These are phyloP conservation scores for Fusarium sp. DNA, from an alignment of 2,329 filamentous ascomycete genomes.

Conservation along the genomic window DNA sequence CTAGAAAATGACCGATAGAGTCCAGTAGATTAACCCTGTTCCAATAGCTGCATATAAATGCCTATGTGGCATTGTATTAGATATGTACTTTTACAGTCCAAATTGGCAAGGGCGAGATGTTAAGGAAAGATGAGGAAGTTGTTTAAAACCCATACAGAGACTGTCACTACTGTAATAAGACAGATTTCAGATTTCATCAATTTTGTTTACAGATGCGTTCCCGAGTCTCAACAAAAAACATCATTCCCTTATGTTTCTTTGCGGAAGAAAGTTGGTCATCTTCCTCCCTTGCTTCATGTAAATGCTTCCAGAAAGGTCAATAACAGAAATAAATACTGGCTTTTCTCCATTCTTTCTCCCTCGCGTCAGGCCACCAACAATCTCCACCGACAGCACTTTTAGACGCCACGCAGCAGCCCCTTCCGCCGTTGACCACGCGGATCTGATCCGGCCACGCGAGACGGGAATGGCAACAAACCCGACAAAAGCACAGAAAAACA, in stretches of 20 bases:
- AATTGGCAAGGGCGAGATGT: conserved; percentile 2
- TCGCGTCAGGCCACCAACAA: conserved; percentile 33
- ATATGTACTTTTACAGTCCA: conserved; percentile 1
- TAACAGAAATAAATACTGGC: neutral
- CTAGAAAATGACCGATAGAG: conserved; percentile 16
- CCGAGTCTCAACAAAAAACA: conserved; percentile 23
- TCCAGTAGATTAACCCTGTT: conserved; percentile 14
- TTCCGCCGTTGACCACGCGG: conserved; percentile 29
- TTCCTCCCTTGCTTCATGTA: conserved; percentile 36
- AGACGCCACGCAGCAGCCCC: conserved; percentile 25
- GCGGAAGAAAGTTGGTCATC: conserved; percentile 14
- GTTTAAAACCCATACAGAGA: neutral
- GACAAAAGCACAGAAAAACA: conserved; percentile 28
- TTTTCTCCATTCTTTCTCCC: conserved; percentile 28
- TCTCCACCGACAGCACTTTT: conserved; percentile 24
- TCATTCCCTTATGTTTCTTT: conserved; percentile 1
- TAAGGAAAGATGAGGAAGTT: neutral
- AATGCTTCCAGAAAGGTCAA: conserved; percentile 18
- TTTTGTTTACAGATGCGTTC: neutral
- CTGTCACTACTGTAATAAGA: neutral
- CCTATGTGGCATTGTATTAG: conserved; percentile 3
- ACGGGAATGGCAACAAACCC: conserved; percentile 23
- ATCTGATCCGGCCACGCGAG: conserved; percentile 33
- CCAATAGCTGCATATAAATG: conserved; percentile 14
- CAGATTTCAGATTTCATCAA: neutral